Evolutionary conservation across 805 yeast species (phyloP), one percentile per base, ranked within the genome.

Genomic region (Isabelozyma rhagii): DNA sequence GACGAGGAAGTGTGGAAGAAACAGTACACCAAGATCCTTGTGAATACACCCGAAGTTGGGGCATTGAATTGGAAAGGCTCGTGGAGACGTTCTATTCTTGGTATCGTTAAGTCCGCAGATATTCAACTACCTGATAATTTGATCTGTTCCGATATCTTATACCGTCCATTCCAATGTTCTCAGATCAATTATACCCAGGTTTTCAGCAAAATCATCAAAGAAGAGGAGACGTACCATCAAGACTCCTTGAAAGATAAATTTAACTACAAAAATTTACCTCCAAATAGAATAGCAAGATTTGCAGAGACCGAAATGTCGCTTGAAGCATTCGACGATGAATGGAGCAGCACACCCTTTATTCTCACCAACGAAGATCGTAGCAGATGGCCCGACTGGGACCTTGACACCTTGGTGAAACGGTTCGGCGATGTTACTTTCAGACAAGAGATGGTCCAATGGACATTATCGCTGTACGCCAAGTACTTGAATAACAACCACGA

Each of bases 371-470:
- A 49, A 10, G 55, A 62, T 9, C 39, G 45, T 41, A 53, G 45
- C 58, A 67, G 84, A 53, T 87, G 87, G 96, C 93, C 86, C 7
- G 46, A 64, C 2, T 87, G 96, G 96, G 69, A 75, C 8, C 62
- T 85, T 15, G 67, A 69, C 1, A 62, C 67, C 15, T 69, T 91
- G 27, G 66, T 75, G 5, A 52, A 65, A 2, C 63, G 84, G 47
- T 89, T 85, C 54, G 82, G 89, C 1, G 64, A 77, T 18, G 84
- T 79, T 3, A 70, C 66, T 43, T 92, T 92, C 67, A 79, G 93
- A 48, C 96, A 91, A 65, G 97, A 92, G 67, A 82, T 88, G 29
- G 93, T 89, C 43, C 80, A 82, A 53, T 91, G 97, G 97, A 77
- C 84, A 3, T 69, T 91, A 18, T 56, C 70, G 1, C 69, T 81